These are phyloP conservation scores for Lepidium campestre DNA, from an alignment of 441 rosid genomes.

Conservation along the genomic window DNA sequence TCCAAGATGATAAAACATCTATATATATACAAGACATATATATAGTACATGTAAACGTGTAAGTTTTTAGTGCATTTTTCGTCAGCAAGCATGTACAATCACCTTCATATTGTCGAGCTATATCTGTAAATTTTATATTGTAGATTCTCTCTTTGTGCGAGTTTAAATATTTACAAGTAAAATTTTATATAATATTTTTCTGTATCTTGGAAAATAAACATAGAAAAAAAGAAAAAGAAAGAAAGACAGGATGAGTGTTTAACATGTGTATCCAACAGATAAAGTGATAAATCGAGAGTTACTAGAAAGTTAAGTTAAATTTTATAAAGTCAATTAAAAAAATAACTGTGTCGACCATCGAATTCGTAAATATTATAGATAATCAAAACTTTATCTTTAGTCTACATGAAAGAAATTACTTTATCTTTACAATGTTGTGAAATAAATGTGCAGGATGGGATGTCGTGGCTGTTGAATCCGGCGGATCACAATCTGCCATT, in stretches of 20 bases:
- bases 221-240: background rate
- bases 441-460: constrained; percentile 59
- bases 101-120: no score
- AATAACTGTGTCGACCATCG: background rate
- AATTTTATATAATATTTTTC: no score
- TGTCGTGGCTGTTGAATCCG: constrained; percentile 82
- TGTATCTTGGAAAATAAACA: no score
- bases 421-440: background rate
- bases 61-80: constrained; percentile 9
- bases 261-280: constrained; percentile 16
- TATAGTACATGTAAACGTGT: background rate
- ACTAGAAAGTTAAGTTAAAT: background rate
- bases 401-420: background rate
- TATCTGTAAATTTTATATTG: background rate
- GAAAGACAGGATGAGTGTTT: constrained; percentile 19
- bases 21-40: background rate
- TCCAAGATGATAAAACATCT: background rate
- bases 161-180: background rate
- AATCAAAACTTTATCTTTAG: background rate
- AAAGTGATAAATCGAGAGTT: constrained; percentile 18
- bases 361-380: background rate
- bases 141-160: background rate
- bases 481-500: constrained; percentile 79
- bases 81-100: background rate
- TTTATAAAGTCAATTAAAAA: background rate